phyloP scores from a whole-genome alignment of 2,329 filamentous ascomycete genomes.

The Exophiala dermatitidis region DNA sequence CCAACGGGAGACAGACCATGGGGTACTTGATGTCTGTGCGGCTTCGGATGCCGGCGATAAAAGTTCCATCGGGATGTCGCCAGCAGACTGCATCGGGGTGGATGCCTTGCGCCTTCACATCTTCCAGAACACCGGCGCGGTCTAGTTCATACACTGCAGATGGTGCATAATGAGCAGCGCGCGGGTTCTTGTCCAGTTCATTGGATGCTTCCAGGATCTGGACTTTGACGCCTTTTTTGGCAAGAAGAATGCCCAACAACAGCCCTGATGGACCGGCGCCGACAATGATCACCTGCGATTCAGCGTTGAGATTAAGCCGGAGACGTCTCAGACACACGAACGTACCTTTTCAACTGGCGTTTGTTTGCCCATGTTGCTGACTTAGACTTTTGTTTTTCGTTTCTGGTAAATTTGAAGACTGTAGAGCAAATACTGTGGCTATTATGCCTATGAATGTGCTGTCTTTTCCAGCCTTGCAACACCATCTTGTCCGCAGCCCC shows the following conservation, averaged over 20 bases:
- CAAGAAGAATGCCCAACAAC: conserved; percentile 30
- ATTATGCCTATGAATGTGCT: no score
- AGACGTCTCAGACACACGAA: background rate
- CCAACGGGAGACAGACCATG: conserved; percentile 41
- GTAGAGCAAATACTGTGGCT: no score
- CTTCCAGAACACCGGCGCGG: conserved; percentile 53
- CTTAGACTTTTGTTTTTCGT: background rate
- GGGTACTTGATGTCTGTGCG: conserved; percentile 29
- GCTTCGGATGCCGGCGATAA: conserved; percentile 29
- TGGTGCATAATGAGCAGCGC: conserved; percentile 57
- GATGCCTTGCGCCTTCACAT: conserved; percentile 41
- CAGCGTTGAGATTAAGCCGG: background rate
- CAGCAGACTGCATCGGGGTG: conserved; percentile 32
- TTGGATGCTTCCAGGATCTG: conserved; percentile 46
- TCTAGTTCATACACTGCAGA: conserved; percentile 52
- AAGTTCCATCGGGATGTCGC: conserved; percentile 36
- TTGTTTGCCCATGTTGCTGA: conserved; percentile 8
- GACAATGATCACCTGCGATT: conserved; percentile 26
- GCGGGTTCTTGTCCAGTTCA: conserved; percentile 52
- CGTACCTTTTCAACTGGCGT: conserved; percentile 12
- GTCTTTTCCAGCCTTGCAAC: no score
- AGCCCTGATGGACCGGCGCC: conserved; percentile 33
- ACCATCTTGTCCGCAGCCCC: no score
- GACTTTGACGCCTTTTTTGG: conserved; percentile 31
- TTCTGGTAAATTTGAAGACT: background rate